These are phyloP conservation scores for Eutrema yunnanense DNA, from an alignment of 345 rosid species.

Conservation along the genomic window DNA sequence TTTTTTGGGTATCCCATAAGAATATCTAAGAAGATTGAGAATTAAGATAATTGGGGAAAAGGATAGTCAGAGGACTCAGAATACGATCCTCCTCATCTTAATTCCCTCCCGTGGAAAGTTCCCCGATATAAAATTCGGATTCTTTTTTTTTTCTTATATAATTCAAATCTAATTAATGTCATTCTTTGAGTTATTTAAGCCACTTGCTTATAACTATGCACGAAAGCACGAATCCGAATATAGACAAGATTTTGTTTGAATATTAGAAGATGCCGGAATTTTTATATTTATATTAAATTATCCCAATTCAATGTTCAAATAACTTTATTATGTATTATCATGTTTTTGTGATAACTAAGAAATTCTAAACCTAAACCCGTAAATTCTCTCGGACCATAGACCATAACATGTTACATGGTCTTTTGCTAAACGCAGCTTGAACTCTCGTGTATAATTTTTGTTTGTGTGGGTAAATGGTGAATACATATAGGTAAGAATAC, in stretches of 20 bases:
- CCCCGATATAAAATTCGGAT: conserved; percentile 3
- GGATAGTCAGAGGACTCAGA: neutral
- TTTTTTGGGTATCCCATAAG: neutral
- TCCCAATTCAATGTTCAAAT: no score
- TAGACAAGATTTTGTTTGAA: conserved; percentile 9
- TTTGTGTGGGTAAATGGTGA: no score
- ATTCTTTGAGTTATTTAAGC: neutral
- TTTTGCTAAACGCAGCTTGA: no score
- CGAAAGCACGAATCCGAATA: conserved; percentile 21
- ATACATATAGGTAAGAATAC: no score
- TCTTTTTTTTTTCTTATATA: neutral
- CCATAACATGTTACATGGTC: no score
- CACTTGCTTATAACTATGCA: conserved; percentile 12
- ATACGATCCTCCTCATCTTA: conserved; percentile 22
- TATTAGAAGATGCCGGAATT: neutral
- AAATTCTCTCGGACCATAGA: no score
- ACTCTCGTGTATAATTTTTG: no score
- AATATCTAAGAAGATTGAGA: conserved; percentile 15
- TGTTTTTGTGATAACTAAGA: no score
- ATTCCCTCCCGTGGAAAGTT: conserved; percentile 9
- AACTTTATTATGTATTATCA: no score
- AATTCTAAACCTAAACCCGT: no score
- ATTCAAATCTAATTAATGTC: neutral
- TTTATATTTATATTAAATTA: neutral
- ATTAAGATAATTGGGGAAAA: conserved; percentile 3